phyloP scores from a whole-genome alignment of 225 moss, liverwort and hornwort species.

The Pseudoscleropodium purum region DNA sequence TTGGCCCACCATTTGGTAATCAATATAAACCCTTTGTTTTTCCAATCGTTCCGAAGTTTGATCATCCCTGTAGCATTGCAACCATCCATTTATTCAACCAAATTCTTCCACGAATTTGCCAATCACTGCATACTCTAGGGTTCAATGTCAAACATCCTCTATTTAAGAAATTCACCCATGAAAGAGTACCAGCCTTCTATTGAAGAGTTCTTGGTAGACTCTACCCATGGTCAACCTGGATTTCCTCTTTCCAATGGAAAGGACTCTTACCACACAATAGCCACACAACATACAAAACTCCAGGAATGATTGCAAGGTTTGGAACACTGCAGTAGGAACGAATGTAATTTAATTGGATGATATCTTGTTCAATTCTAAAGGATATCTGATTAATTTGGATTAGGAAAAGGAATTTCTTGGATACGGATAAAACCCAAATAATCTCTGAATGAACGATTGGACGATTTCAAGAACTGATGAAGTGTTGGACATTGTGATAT shows the following conservation, averaged over 20 bases:
- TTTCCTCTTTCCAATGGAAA: no score
- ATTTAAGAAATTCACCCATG: neutral
- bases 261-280: no score
- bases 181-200: neutral
- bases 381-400: neutral
- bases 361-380: neutral
- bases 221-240: no score
- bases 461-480: neutral
- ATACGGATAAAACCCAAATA: neutral
- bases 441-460: neutral
- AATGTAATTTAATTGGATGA: neutral
- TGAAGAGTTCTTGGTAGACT: no score
- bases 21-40: neutral
- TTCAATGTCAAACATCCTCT: no score
- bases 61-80: neutral
- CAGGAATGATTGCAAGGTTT: neutral
- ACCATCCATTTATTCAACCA: neutral
- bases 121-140: neutral
- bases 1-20: accelerated
- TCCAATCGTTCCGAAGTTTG: neutral
- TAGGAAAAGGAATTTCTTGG: neutral
- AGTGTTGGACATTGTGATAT: neutral
- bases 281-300: no score
- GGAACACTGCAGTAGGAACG: accelerated
- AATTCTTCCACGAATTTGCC: neutral